Conservation (phyloP, 257 asterid species). For the Misopates orontium region DNA sequence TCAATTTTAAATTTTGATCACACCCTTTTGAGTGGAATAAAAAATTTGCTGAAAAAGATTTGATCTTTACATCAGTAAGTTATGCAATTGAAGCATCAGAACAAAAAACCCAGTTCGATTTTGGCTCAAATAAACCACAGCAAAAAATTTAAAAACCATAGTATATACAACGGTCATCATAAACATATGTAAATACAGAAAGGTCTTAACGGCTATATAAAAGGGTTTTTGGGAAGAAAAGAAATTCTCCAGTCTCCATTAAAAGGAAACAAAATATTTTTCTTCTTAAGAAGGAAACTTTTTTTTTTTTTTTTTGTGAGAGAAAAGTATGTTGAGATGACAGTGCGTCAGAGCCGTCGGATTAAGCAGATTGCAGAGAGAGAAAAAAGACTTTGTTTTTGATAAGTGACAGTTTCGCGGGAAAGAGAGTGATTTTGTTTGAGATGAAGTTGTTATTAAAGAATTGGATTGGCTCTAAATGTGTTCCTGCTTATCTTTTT, state of each 20-base stretch:
- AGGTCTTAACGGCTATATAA: conserved; percentile 44
- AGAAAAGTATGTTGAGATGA: not conserved
- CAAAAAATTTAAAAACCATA: not conserved
- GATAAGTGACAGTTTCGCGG: conserved; percentile 31
- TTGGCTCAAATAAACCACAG: not conserved
- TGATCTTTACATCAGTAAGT: not conserved
- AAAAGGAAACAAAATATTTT: conserved; percentile 30
- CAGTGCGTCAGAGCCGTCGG: conserved; percentile 9
- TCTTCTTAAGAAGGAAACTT: conserved; percentile 7
- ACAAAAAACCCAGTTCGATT: not conserved
- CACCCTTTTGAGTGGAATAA: not conserved
- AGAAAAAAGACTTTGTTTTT: conserved; percentile 10
- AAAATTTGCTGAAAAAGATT: not conserved
- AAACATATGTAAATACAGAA: not conserved
- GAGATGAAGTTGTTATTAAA: no score
- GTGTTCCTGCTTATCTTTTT: no score
- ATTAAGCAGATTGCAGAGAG: conserved; percentile 1
- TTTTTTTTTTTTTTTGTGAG: not conserved
- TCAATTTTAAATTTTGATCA: conserved; percentile 1
- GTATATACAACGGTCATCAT: conserved; percentile 29
- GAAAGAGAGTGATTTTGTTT: not conserved
- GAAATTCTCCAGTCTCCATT: conserved; percentile 18
- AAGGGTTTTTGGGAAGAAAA: conserved; percentile 2
- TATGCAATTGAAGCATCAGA: not conserved
- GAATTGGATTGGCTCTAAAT: no score